Evolutionary conservation across 2,329 filamentous ascomycete genomes (phyloP), one percentile per base, ranked within the genome.

Genomic region (Eurotiales sp.): DNA sequence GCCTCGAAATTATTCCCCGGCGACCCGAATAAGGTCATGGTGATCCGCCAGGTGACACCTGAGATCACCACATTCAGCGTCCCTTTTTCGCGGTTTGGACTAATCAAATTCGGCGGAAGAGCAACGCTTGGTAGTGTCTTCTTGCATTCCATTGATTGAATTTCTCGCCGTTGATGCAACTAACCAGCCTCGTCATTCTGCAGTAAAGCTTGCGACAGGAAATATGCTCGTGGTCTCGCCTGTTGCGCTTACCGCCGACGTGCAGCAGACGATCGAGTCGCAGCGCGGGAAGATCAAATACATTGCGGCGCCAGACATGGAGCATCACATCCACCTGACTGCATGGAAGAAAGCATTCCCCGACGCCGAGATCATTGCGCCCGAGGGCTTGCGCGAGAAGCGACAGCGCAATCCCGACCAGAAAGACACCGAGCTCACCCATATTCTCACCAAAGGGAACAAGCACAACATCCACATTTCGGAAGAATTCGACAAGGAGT

Each of bases 271-370:
- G 50, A 70, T 82, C 17, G 76, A 83, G n/a, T 68, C 74, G 29
- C 74, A 89, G 51, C 84, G 84, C 55, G 84, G 85, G 45, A 78
- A 83, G 37, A 82, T 96, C 46, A 81, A 80, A 59, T 97, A 97
- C 77, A 85, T 99, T 58, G 77, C 92, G 22, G 92, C 93, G 1
- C 83, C 87, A 1, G 93, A 99, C 68, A 79, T 88, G 47, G 90
- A 99, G 74, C 93, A 99, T 71, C 93, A 99, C 78, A 89, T 99
- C 67, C 95, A 93, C 75, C 68, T 99, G 49, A 86, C 87, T 0
- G 78, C 88, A 44, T 99, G 93, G 92, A 83, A 87, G 62, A 74
- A 80, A 44, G 87, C 83, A 22, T 97, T 83, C 67, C 91, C 92
- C 0, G 69, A 79, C 37, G 91, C 92, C 27, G 84, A 85, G 61